Conservation (phyloP, 139 green algal genomes). For the Marvania coccoides region DNA sequence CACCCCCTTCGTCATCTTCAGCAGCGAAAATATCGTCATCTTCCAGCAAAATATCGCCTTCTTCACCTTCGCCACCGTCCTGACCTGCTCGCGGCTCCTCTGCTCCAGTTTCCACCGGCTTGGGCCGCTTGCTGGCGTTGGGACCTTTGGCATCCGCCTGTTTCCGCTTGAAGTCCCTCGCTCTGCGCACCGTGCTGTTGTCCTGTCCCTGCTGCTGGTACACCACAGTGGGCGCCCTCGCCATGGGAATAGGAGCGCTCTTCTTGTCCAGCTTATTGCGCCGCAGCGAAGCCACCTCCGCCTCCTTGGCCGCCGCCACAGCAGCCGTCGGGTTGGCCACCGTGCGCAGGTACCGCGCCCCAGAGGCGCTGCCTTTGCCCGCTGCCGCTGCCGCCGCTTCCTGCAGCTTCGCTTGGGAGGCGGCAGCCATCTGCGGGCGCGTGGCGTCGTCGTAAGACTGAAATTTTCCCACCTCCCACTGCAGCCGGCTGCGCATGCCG, state of each 20-base stretch:
- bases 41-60: too few species aligned
- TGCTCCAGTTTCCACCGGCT: too few species aligned
- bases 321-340: conserved; percentile 14
- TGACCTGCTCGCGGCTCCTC: too few species aligned
- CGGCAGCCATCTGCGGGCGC: neutral
- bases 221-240: neutral
- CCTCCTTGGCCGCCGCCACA: neutral
- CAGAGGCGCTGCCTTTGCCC: conserved; percentile 6
- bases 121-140: too few species aligned
- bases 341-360: conserved; percentile 14
- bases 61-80: too few species aligned
- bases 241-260: neutral
- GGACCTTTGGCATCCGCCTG: too few species aligned
- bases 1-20: too few species aligned
- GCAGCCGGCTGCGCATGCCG: conserved; percentile 12
- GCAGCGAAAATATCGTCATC: too few species aligned
- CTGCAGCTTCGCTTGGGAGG: neutral
- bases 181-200: neutral
- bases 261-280: neutral
- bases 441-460: neutral
- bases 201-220: neutral
- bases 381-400: neutral
- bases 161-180: too few species aligned
- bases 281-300: neutral
- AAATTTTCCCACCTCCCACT: conserved; percentile 19